Base-by-base conservation (phyloP, 352 stramenopile species). In the Globisporangium camurandrum region DNA sequence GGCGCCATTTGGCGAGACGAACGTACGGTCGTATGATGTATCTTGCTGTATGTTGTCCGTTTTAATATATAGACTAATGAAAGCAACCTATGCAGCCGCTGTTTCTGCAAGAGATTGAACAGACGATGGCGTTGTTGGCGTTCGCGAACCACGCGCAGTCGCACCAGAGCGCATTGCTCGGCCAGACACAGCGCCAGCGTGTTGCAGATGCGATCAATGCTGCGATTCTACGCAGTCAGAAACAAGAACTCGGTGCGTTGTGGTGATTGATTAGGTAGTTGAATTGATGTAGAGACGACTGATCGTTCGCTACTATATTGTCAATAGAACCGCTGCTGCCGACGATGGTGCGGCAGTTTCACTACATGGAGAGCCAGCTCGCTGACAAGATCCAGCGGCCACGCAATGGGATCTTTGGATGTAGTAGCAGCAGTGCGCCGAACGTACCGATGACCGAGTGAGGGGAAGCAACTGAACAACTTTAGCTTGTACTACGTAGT, bases 331-430 rank as follows among this genome's bases (percentile, higher is more conserved):
- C 78, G 2, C 79, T 87, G 59, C 54, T 89, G 23, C 75, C 75
- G n/a, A 81, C 73, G 14, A 83, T 87, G 69, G 75, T 87, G 6
- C 68, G 74, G 42, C 78, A 89, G 49, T 86, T 86, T 44, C 75
- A 85, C 40, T 89, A 71, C 36, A 85, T 89, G 75, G 71, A 89
- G 31, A 59, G 84, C n/a, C 71, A 89, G 46, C 64, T 89, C 24
- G 56, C 81, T 44, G 48, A 57, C 22, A 89, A 89, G 52, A 46
- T 86, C 23, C 77, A 76, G 43, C 77, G 71, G 26, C 56, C 48
- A 36, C 67, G 73, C 11, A 63, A 68, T 28, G 75, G 73, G 8
- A 78, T 87, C 51, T n/a, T n/a, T n/a, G n/a, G n/a, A n/a, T n/a
- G n/a, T n/a, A n/a, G n/a, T n/a, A n/a, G n/a, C n/a, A n/a, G n/a